These are phyloP conservation scores for Babesia bigemina DNA, from an alignment of 169 alveolate genomes.

Conservation along the genomic window DNA sequence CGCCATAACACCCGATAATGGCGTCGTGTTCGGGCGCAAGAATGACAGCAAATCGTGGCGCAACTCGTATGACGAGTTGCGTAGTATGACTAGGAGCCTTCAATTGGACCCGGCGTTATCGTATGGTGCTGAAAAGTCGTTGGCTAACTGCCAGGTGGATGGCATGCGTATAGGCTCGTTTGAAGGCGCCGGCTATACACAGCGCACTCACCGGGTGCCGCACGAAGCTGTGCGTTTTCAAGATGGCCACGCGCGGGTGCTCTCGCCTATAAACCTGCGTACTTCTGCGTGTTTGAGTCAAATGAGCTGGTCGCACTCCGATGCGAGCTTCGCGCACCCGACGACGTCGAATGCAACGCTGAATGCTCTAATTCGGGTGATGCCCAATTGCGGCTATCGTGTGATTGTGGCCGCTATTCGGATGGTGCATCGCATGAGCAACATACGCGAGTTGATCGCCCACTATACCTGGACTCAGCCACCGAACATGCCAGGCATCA, in stretches of 20 bases:
- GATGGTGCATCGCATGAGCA: not conserved
- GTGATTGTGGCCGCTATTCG: not conserved
- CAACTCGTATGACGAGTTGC: constrained; percentile 14
- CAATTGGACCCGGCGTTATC: not conserved
- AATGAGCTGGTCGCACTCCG: not conserved
- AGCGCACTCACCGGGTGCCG: not conserved
- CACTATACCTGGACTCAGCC: constrained; percentile 29
- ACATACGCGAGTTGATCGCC: constrained; percentile 36
- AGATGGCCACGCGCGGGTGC: not conserved
- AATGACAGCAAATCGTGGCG: constrained; percentile 14
- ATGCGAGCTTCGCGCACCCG: not conserved
- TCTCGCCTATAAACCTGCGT: constrained; percentile 4
- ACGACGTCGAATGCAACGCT: constrained; percentile 5
- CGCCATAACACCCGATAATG: not conserved
- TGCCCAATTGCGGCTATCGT: constrained; percentile 24
- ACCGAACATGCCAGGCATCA: constrained; percentile 26
- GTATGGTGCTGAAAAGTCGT: no score
- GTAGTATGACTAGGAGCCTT: constrained; percentile 12
- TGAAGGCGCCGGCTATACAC: constrained; percentile 8
- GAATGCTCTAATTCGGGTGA: constrained; percentile 8
- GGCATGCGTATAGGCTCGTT: constrained; percentile 11
- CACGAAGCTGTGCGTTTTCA: not conserved
- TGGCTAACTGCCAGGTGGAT: not conserved
- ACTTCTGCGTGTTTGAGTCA: constrained; percentile 7
- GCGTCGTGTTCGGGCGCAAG: not conserved